Conservation (phyloP, 176 grass and related monocot species). For the Oryza longistaminata region DNA sequence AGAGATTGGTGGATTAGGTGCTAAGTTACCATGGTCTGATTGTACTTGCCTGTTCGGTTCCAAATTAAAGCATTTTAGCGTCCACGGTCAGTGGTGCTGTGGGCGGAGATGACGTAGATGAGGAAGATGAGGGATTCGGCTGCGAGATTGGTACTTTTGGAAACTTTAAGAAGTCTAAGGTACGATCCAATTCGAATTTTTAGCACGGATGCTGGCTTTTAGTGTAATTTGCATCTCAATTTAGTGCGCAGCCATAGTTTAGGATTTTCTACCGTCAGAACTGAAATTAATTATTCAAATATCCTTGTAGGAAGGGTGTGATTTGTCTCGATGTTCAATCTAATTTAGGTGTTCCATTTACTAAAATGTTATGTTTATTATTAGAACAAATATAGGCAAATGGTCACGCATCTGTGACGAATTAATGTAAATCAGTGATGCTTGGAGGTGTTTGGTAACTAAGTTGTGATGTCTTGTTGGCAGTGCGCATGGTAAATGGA, state of each 20-base stretch:
- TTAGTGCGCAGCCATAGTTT: neutral
- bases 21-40: too few relatives aligned
- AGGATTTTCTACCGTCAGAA: neutral
- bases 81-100: slow-evolving; percentile 33
- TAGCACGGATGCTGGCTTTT: neutral
- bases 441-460: neutral
- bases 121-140: slow-evolving; percentile 63
- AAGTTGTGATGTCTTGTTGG: neutral
- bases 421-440: neutral
- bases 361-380: neutral
- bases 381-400: neutral
- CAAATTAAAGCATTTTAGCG: neutral
- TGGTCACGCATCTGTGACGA: neutral
- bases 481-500: neutral
- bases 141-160: slow-evolving; percentile 60
- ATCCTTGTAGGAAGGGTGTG: neutral
- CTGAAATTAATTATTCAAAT: too few relatives aligned
- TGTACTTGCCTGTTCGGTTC: too few relatives aligned
- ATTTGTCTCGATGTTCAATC: neutral
- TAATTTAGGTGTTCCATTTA: neutral
- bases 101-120: slow-evolving; percentile 49
- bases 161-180: slow-evolving; percentile 69
- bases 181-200: slow-evolving; percentile 21
- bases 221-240: neutral
- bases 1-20: too few relatives aligned